Evolutionary conservation across 2,329 filamentous ascomycete species (phyloP).

Genomic region (Davidsoniella australis): DNA sequence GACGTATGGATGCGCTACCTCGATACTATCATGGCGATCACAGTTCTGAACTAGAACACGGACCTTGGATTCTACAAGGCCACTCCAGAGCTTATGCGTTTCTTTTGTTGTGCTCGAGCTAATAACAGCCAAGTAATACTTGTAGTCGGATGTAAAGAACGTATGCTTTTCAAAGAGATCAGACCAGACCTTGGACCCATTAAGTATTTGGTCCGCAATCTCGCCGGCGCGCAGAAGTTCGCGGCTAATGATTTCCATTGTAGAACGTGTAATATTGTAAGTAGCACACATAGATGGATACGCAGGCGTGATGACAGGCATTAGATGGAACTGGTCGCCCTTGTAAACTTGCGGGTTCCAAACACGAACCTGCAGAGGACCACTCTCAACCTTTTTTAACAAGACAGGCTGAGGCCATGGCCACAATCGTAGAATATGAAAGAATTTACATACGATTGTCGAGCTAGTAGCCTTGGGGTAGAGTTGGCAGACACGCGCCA

Average conservation of each 20-base stretch:
- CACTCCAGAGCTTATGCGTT: slow-evolving; percentile 72
- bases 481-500: slow-evolving; percentile 86
- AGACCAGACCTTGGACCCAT: slow-evolving; percentile 63
- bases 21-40: slow-evolving; percentile 64
- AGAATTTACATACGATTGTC: slow-evolving; percentile 85
- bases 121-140: slow-evolving; percentile 85
- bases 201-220: slow-evolving; percentile 64
- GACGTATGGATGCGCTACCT: slow-evolving; percentile 76
- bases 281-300: slow-evolving; percentile 98
- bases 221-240: slow-evolving; percentile 65
- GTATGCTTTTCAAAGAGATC: slow-evolving; percentile 78
- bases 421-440: slow-evolving; percentile 80
- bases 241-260: slow-evolving; percentile 64
- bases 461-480: slow-evolving; percentile 86
- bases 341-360: slow-evolving; percentile 91
- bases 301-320: slow-evolving; percentile 96
- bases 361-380: slow-evolving; percentile 62
- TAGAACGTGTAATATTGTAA: slow-evolving; percentile 80
- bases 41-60: slow-evolving; percentile 69
- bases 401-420: slow-evolving; percentile 87
- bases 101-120: slow-evolving; percentile 71
- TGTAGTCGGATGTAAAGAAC: slow-evolving; percentile 86
- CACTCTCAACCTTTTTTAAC: slow-evolving; percentile 73
- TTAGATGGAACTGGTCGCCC: slow-evolving; percentile 69
- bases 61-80: slow-evolving; percentile 85